Conservation (phyloP, 1,139 yeast genomes). For the Hyphopichia wangnamkhiaoensis region DNA sequence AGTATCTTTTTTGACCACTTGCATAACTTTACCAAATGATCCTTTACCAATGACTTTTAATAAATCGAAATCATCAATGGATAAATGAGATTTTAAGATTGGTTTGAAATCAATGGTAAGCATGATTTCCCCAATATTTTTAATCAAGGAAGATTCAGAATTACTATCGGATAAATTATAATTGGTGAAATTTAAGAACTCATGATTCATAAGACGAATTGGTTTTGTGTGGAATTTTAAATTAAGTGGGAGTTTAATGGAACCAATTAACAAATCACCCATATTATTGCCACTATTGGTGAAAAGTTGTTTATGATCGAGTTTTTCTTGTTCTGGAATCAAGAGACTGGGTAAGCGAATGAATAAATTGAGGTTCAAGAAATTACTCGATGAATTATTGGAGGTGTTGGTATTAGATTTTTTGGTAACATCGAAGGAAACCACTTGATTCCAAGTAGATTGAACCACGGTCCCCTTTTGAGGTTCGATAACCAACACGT, state of each 20-base stretch:
- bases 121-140: constrained; percentile 54
- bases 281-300: constrained; percentile 25
- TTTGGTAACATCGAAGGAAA: constrained; percentile 88
- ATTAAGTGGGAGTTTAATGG: constrained; percentile 45
- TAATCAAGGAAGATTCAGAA: constrained; percentile 13
- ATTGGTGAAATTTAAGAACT: constrained; percentile 45
- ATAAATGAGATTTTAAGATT: constrained; percentile 60
- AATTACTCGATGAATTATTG: constrained; percentile 28
- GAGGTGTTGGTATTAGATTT: constrained; percentile 22
- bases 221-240: constrained; percentile 39
- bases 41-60: constrained; percentile 97
- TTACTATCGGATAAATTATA: constrained; percentile 23
- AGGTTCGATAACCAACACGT: constrained; percentile 82
- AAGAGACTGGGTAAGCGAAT: constrained; percentile 72
- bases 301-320: constrained; percentile 29
- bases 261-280: constrained; percentile 46
- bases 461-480: constrained; percentile 62
- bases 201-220: constrained; percentile 46
- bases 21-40: constrained; percentile 98
- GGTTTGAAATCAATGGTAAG: constrained; percentile 81
- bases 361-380: constrained; percentile 70
- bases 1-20: constrained; percentile 92
- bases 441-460: constrained; percentile 77
- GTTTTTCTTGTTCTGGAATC: constrained; percentile 47
- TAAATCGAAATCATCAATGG: constrained; percentile 89